A percentile compares a stretch with the other conserved stretches of the same genome.
These are phyloP conservation scores for Podila clonocystis DNA, from an alignment of 192 early-diverging fungal genomes.

Conservation along the genomic window DNA sequence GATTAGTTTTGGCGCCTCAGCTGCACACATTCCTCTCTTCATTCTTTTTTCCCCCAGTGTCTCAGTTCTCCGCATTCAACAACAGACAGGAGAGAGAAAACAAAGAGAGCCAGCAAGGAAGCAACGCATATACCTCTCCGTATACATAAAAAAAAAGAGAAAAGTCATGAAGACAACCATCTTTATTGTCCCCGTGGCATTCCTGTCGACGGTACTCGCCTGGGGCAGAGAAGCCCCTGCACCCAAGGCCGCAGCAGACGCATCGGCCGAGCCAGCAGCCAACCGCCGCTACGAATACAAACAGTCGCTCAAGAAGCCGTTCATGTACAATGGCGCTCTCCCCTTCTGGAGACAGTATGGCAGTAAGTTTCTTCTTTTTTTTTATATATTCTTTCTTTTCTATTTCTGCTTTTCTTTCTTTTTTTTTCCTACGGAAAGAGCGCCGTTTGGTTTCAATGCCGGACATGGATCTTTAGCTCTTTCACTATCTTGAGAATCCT, in stretches of 20 bases:
- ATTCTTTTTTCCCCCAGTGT: neutral
- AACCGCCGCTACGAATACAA: conserved; percentile 65
- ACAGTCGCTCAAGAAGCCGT: conserved; percentile 69
- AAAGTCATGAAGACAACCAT: conserved; percentile 13
- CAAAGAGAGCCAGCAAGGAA: neutral
- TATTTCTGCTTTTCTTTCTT: neutral
- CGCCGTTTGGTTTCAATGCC: neutral
- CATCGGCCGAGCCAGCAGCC: conserved; percentile 16
- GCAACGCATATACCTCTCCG: neutral
- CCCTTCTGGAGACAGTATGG: conserved; percentile 64
- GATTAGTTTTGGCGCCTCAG: neutral
- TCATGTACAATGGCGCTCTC: conserved; percentile 57
- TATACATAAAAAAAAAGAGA: neutral
- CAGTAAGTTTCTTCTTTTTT: conserved; percentile 45
- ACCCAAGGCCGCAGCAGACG: neutral
- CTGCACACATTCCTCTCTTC: neutral
- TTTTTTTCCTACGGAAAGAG: neutral
- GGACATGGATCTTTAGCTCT: neutral
- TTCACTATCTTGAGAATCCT: neutral
- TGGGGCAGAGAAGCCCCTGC: conserved; percentile 22
- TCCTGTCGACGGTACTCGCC: conserved; percentile 24
- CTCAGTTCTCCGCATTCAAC: neutral
- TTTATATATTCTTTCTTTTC: neutral
- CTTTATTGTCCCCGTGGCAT: conserved; percentile 13
- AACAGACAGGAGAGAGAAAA: too few species aligned